Evolutionary conservation across 495 filamentous ascomycete genomes (phyloP), one percentile per base, ranked within the genome.

Genomic region (Talaromyces thailandensis): DNA sequence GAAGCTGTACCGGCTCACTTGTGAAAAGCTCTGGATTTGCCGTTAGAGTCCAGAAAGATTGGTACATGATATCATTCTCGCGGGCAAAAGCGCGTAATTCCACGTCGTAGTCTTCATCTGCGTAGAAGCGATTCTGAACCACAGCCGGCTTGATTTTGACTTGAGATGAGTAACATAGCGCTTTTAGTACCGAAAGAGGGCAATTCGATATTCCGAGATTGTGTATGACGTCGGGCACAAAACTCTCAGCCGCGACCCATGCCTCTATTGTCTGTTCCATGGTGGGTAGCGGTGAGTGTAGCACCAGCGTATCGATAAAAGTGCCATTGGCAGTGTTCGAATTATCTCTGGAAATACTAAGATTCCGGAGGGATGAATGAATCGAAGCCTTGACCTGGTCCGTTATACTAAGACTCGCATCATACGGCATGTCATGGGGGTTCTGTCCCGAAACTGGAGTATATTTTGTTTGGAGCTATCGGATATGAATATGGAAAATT

Each of bases 381-480:
- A 93, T 78, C 0, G 87, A 91, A 25, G 82, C 72, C 63, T 82
- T 79, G 23, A 93, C 81, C 69, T 91, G 88, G 6, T 86, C 74
- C 29, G 71, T 76, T 63, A 85, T 79, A 43, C 75, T 78, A 56
- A 63, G 74, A 61, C 68, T 72, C n/a, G 72, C 68, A 66, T 81
- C 73, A 71, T 86, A 91, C 2, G 87, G 88, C 74, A 84, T 77
- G 63, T 82, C 80, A 25, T 78, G 68, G 4, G 71, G 76, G 57
- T 87, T 81, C 66, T 91, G 88, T 14, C 83, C 82, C 40, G 74
- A 74, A 16, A 81, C 63, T 1, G 87, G 78, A 5, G 88, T 90
- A 73, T 85, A 93, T 70, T 94, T 94, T 9, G 91, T 92, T 82
- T 95, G 91, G 24, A 93, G 77, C 87, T 89, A 67, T 58, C 37